These are phyloP conservation scores for Azolla pinnata DNA, from an alignment of 75 land plant genomes.

Conservation along the genomic window DNA sequence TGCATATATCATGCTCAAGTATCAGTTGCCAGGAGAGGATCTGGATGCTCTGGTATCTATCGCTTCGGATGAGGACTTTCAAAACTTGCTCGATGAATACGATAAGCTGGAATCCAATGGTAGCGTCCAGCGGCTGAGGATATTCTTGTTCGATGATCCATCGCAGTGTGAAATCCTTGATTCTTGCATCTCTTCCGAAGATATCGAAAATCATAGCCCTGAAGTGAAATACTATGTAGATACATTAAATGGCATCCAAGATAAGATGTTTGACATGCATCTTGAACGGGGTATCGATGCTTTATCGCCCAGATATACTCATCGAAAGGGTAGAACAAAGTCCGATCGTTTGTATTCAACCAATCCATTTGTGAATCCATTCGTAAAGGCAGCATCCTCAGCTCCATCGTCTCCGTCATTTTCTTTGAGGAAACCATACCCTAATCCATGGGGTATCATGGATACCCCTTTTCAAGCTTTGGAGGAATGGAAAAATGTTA, in stretches of 20 bases:
- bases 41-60: conserved; percentile 94
- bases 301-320: not conserved
- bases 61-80: conserved; percentile 82
- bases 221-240: not conserved
- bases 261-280: not conserved
- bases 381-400: not conserved
- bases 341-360: not conserved
- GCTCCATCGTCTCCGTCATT: conserved; percentile 1
- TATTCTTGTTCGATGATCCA: conserved; percentile 44
- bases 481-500: too few relatives aligned
- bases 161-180: not conserved
- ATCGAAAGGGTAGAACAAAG: too few relatives aligned
- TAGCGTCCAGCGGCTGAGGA: conserved; percentile 50
- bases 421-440: not conserved
- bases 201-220: not conserved
- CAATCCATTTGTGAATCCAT: not conserved
- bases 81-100: conserved; percentile 88
- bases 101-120: conserved; percentile 37
- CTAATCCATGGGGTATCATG: not conserved
- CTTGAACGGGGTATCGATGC: not conserved
- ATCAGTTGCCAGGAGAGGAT: conserved; percentile 93
- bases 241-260: not conserved
- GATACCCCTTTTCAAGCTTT: not conserved
- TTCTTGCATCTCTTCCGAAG: not conserved
- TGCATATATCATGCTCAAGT: conserved; percentile 55